Base-by-base conservation (phyloP, 257 asterid genomes). In the Phtheirospermum japonicum region DNA sequence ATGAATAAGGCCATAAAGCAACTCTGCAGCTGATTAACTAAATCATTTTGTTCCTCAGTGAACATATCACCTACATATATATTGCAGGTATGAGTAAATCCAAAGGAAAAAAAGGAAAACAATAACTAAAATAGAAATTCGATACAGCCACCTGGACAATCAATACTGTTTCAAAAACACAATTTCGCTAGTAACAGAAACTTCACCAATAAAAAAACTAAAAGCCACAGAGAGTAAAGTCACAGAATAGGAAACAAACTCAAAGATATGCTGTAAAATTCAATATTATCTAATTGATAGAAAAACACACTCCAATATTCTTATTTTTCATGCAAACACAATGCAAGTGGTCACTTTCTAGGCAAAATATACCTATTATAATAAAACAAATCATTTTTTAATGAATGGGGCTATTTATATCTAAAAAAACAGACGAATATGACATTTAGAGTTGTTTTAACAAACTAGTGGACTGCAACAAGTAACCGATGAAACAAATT, bases 21-120 rank as follows among this genome's bases (percentile, higher is more conserved):
- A 86, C 80, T 89, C 99, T 9, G 99, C 99, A 7, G 99, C 99
- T 57, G 97, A 89, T 79, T 92, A 64, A 92, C 87, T 80, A 92
- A 64, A 67, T 92, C 98, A 75, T 88, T 88, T 76, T 92, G 98
- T 71, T 92, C 98, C 73, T 92, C 98, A 17, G 96, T 85, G 66
- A 89, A 86, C 89, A 82, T 83, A 68, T 92, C 99, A 76, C 94
- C 99, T 92, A 49, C 34, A 49, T 9, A 66, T 34, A 13, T 17
- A 14, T 16, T 65, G 59, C 59, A 65, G 59, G 18, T 9, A 59
- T 31, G 54, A 33, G 37, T 49, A 17, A 23, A 55, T 57, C 59
- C 65, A 63, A 23, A 61, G 34, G 19, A 26, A 7, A 55, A 19
- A 20, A 48, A 18, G 9, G 5, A 17, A 8, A 52, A 51, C 5